Evolutionary conservation across 352 stramenopile genomes (phyloP).

Genomic region (Phytopythium mirpurense): DNA sequence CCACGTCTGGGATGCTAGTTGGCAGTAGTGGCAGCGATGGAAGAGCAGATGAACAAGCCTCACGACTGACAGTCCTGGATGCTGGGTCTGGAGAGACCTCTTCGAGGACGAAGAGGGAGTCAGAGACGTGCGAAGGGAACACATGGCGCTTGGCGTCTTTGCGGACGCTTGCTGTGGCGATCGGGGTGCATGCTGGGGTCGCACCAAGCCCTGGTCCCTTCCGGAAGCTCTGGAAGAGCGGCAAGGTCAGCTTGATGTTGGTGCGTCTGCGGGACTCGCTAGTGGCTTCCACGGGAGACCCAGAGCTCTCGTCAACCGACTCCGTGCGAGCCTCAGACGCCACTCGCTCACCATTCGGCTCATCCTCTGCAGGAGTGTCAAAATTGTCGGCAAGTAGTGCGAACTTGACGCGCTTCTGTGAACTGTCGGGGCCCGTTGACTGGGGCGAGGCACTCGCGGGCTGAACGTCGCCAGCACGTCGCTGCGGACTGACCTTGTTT

Average conservation of each 20-base stretch:
- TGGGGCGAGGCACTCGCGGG: background rate
- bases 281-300: constrained; percentile 1
- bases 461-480: background rate
- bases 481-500: background rate
- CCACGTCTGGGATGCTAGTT: constrained; percentile 7
- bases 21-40: constrained; percentile 15
- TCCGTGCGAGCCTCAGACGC: constrained; percentile 1
- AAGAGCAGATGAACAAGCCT: background rate
- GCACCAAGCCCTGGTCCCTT: constrained; percentile 43
- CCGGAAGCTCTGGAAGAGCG: constrained; percentile 68
- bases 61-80: background rate
- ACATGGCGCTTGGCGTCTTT: constrained; percentile 62
- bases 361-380: background rate
- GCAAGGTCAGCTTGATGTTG: constrained; percentile 40
- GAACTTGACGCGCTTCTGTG: constrained; percentile 4
- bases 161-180: constrained; percentile 60
- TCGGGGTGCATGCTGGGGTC: constrained; percentile 62
- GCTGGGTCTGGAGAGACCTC: constrained; percentile 11
- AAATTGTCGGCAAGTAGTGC: background rate
- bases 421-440: background rate
- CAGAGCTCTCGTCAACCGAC: background rate
- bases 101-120: constrained; percentile 13
- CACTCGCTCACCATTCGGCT: background rate
- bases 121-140: constrained; percentile 33
- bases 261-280: background rate